Conservation (phyloP, 1,284 basidiomycete species). For the Pyrrhoderma noxium region DNA sequence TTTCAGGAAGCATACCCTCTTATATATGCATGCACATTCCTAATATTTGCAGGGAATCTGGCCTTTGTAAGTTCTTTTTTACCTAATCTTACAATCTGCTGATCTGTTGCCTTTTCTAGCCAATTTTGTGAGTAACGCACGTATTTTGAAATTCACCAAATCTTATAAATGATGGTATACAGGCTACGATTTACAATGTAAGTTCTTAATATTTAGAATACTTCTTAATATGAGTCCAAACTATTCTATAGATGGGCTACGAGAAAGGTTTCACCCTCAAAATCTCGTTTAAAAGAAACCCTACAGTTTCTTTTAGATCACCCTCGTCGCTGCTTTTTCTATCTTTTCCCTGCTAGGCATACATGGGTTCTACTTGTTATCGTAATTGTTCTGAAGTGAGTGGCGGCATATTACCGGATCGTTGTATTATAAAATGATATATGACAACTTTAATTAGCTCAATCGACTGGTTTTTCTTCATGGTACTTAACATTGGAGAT, state of each 20-base stretch:
- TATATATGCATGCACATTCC: slow-evolving; percentile 57
- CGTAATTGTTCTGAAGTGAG: slow-evolving; percentile 62
- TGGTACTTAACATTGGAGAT: slow-evolving; percentile 85
- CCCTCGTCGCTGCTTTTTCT: slow-evolving; percentile 92
- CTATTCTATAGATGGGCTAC: slow-evolving; percentile 20
- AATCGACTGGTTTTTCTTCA: slow-evolving; percentile 84
- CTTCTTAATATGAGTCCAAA: neutral
- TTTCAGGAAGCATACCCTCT: slow-evolving; percentile 84
- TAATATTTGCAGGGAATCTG: slow-evolving; percentile 89
- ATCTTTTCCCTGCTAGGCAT: slow-evolving; percentile 92
- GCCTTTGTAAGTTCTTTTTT: slow-evolving; percentile 34
- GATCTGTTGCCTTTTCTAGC: slow-evolving; percentile 35
- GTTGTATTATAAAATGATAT: too few species aligned
- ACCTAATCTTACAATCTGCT: slow-evolving; percentile 9
- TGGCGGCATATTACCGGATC: too few species aligned
- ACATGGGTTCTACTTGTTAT: slow-evolving; percentile 86
- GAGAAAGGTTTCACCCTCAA: neutral
- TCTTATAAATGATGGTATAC: neutral
- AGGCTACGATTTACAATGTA: neutral
- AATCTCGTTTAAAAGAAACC: slow-evolving; percentile 52
- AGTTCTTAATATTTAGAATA: neutral
- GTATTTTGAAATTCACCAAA: neutral
- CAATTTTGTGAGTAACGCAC: slow-evolving; percentile 53
- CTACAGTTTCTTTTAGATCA: slow-evolving; percentile 94
- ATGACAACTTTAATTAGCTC: slow-evolving; percentile 36